Base-by-base conservation (phyloP, 2,329 filamentous ascomycete species). In the Diaporthe sp. region DNA sequence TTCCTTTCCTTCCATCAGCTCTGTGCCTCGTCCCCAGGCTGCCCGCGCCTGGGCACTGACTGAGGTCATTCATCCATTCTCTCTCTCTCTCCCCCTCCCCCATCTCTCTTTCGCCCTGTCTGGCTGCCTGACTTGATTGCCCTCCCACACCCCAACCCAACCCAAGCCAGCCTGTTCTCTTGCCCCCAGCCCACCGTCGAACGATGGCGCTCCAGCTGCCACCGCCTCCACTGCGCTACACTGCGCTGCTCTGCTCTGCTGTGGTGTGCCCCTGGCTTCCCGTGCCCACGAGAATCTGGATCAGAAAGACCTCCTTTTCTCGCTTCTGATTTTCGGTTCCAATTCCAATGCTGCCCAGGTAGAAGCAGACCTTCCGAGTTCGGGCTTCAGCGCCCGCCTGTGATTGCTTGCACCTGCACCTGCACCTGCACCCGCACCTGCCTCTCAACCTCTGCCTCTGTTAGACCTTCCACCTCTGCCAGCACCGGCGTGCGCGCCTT, bases 371-470 rank as follows among this genome's bases (percentile, higher is more conserved):
- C 45, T 33, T 61, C 69, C 69, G 55, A 71, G n/a, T 35, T 64
- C 70, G 57, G 45, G 70, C 57, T 50, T 33, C 38, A 71, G 67
- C 54, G 54, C 67, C 67, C 57, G n/a, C 40, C 57, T 64, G 55
- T 28, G 17, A 61, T 61, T 35, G 33, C 33, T n/a, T n/a, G n/a
- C n/a, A n/a, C n/a, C n/a, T n/a, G n/a, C n/a, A n/a, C 13, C 33
- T 68, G 33, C 47, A 17, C 47, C 64, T 40, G 22, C 45, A 30
- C n/a, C 17, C 30, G 30, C n/a, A 19, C 33, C 47, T 54, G 33
- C 47, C 47, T 64, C 40, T 61, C 45, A 12, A 1, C 57, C 33
- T 35, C 57, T 25, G 47, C 47, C 64, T 54, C 33, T 9, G 30
- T 52, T 40, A 8, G 19, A 40, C 64, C 35, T 40, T 40, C 47